These are phyloP conservation scores for Fomitopsis betulina DNA, from an alignment of 1,284 basidiomycete species.

Conservation along the genomic window DNA sequence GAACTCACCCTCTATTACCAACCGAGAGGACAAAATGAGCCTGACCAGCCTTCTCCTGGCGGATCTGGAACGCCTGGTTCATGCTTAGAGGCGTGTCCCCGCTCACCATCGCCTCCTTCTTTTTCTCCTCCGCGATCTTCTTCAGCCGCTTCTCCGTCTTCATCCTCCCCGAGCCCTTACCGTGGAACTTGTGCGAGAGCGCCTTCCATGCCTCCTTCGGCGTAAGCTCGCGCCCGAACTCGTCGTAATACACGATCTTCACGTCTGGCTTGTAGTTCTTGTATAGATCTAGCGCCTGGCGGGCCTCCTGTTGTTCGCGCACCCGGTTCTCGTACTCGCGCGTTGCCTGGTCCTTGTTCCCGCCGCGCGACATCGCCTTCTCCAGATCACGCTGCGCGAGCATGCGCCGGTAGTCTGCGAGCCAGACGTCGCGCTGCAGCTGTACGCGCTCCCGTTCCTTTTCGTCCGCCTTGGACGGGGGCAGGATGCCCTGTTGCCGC, in stretches of 20 bases:
- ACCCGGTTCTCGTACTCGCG: slow-evolving; percentile 92
- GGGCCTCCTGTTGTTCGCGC: slow-evolving; percentile 89
- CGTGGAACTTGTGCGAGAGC: slow-evolving; percentile 92
- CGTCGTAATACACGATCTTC: slow-evolving; percentile 95
- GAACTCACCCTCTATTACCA: slow-evolving; percentile 83
- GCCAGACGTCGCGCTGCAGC: slow-evolving; percentile 85
- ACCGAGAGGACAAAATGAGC: slow-evolving; percentile 93
- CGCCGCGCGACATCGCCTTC: slow-evolving; percentile 66
- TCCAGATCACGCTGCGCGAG: slow-evolving; percentile 81
- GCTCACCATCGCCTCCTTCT: slow-evolving; percentile 85
- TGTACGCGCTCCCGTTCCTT: slow-evolving; percentile 81
- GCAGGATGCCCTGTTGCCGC: slow-evolving; percentile 87
- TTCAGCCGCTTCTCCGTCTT: slow-evolving; percentile 93
- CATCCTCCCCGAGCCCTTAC: slow-evolving; percentile 89
- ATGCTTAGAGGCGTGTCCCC: slow-evolving; percentile 92
- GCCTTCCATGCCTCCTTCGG: slow-evolving; percentile 98
- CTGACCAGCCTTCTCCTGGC: slow-evolving; percentile 89
- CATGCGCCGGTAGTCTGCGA: slow-evolving; percentile 78
- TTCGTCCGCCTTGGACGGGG: slow-evolving; percentile 61
- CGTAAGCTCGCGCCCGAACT: slow-evolving; percentile 86
- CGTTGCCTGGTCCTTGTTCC: slow-evolving; percentile 90
- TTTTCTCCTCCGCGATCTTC: slow-evolving; percentile 92
- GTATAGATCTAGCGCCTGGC: slow-evolving; percentile 79
- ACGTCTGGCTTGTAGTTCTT: slow-evolving; percentile 96
- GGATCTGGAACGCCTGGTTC: slow-evolving; percentile 84